Evolutionary conservation across 768 basidiomycete genomes (phyloP).

Genomic region (Melanogaster broomeanus): DNA sequence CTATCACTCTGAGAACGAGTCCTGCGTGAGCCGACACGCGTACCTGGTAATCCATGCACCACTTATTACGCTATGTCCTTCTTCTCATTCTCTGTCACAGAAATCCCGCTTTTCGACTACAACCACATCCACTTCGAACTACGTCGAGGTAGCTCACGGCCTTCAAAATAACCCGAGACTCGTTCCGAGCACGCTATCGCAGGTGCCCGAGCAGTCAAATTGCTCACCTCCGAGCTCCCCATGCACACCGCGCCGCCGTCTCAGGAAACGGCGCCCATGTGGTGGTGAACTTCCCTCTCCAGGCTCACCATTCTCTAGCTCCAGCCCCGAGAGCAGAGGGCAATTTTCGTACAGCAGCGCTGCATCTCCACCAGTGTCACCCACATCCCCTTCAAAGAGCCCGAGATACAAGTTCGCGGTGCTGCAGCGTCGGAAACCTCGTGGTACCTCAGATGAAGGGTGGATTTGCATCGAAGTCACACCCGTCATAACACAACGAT

Average conservation of each 20-base stretch:
- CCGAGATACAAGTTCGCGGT: conserved; percentile 17
- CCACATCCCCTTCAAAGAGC: conserved; percentile 15
- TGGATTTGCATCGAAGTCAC: conserved; percentile 34
- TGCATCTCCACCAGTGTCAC: conserved; percentile 3
- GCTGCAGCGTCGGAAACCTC: conserved; percentile 18
- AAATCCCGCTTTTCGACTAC: conserved; percentile 37
- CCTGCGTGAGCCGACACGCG: background rate
- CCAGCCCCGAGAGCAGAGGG: background rate
- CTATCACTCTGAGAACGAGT: conserved; percentile 13
- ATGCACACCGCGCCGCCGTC: conserved; percentile 23
- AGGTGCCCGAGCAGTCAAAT: background rate
- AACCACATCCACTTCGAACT: conserved; percentile 35
- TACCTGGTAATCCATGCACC: conserved; percentile 16
- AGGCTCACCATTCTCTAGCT: conserved; percentile 5
- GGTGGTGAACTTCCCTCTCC: conserved; percentile 5
- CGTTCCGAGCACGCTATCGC: conserved; percentile 1
- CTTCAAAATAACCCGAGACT: conserved; percentile 1
- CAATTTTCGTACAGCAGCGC: too few species aligned
- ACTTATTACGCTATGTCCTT: background rate
- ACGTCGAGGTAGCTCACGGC: conserved; percentile 17
- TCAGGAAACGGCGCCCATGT: conserved; percentile 31
- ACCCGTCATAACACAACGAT: conserved; percentile 22
- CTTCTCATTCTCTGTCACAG: conserved; percentile 12
- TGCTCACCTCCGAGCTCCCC: conserved; percentile 17
- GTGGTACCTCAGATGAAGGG: conserved; percentile 20